Conservation (phyloP, 306 rosid genomes). For the Rosa multiflora region DNA sequence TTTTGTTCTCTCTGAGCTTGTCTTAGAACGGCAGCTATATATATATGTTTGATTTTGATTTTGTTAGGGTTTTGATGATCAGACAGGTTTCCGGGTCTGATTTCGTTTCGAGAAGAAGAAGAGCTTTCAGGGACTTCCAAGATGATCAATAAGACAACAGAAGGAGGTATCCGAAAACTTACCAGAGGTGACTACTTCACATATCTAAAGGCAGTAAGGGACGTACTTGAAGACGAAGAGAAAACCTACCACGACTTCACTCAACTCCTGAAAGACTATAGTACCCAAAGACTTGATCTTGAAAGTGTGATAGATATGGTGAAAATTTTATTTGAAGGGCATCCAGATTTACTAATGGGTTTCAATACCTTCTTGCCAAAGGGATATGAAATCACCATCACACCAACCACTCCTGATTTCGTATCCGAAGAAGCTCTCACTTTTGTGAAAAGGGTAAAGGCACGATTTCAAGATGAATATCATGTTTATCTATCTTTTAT, state of each 20-base stretch:
- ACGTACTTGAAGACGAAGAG: slow-evolving; percentile 75
- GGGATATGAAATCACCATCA: slow-evolving; percentile 82
- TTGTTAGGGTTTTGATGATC: neutral
- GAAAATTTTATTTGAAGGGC: slow-evolving; percentile 76
- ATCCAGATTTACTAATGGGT: slow-evolving; percentile 81
- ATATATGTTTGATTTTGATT: neutral
- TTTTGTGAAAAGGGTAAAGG: slow-evolving; percentile 34
- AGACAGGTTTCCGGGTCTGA: neutral
- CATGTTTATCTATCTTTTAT: slow-evolving; percentile 73
- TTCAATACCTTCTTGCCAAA: slow-evolving; percentile 93
- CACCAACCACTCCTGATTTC: slow-evolving; percentile 7
- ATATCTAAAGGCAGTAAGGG: slow-evolving; percentile 86
- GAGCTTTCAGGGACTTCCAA: neutral
- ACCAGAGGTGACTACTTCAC: slow-evolving; percentile 70
- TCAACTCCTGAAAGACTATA: slow-evolving; percentile 88
- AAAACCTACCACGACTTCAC: slow-evolving; percentile 80
- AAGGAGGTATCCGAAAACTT: slow-evolving; percentile 35
- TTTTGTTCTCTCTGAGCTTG: neutral
- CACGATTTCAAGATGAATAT: slow-evolving; percentile 73
- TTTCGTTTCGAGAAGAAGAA: neutral
- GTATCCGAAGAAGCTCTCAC: neutral
- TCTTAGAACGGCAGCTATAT: neutral
- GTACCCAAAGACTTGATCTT: slow-evolving; percentile 80
- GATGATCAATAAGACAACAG: neutral
- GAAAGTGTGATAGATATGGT: slow-evolving; percentile 79